Conservation (phyloP, 305 asterid genomes). For the Fraxinus xanthoxyloides region DNA sequence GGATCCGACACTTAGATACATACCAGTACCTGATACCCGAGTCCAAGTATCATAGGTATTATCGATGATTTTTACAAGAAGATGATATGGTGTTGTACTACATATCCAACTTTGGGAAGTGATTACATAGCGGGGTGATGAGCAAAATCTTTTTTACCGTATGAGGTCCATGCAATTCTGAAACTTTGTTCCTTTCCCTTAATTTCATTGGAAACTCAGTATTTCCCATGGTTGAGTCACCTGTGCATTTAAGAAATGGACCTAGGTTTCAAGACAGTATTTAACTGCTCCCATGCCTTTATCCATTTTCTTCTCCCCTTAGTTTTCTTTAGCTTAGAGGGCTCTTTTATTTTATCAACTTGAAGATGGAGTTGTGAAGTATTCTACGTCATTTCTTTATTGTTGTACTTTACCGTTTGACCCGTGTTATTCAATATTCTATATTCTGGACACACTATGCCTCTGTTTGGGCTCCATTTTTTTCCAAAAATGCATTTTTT, state of each 20-base stretch:
- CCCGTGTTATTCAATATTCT: background rate
- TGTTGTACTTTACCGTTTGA: background rate
- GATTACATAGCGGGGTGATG: slow-evolving; percentile 4
- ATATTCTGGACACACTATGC: background rate
- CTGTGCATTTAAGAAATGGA: slow-evolving; percentile 9
- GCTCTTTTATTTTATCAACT: background rate
- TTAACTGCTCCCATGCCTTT: background rate
- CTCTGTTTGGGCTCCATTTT: too few species aligned
- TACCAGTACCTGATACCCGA: too few species aligned
- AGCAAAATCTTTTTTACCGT: background rate
- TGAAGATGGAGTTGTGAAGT: slow-evolving; percentile 1
- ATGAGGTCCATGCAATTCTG: background rate
- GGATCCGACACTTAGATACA: too few species aligned
- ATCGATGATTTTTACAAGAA: background rate
- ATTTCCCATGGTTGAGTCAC: background rate
- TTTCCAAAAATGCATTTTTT: too few species aligned
- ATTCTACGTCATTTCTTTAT: background rate
- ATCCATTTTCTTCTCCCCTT: background rate
- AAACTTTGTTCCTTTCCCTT: background rate
- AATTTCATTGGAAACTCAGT: background rate
- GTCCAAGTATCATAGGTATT: too few species aligned
- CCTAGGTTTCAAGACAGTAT: background rate
- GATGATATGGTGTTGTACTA: background rate
- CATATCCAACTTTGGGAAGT: background rate
- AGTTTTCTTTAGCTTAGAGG: background rate